A percentile compares a stretch with the other conserved stretches of the same genome.
phyloP scores from a whole-genome alignment of 2,329 filamentous ascomycete genomes.

The Pyrenochaeta sp. region DNA sequence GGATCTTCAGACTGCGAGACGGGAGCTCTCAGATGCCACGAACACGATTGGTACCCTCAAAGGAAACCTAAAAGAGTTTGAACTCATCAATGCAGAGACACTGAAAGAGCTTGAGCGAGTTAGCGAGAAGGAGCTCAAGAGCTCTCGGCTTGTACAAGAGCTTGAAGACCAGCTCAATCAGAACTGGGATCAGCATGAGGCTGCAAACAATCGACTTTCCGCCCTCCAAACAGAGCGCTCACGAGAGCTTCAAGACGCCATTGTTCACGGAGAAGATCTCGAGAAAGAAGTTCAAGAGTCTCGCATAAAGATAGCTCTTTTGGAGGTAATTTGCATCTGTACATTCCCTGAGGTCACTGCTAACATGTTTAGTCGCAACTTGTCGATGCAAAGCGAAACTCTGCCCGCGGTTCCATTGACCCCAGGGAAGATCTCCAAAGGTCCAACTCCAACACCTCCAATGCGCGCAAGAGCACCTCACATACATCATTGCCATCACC shows the following conservation, averaged over 20 bases:
- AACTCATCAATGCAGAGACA: conserved; percentile 61
- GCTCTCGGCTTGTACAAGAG: conserved; percentile 89
- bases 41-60: conserved; percentile 52
- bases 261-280: conserved; percentile 54
- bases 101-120: conserved; percentile 66
- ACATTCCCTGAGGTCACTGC: background rate
- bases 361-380: conserved; percentile 65
- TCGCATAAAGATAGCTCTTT: conserved; percentile 73
- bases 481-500: conserved; percentile 88
- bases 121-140: conserved; percentile 81
- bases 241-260: conserved; percentile 52
- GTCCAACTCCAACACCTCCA: conserved; percentile 69
- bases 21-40: conserved; percentile 53
- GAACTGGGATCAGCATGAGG: conserved; percentile 93
- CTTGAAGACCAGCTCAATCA: conserved; percentile 94
- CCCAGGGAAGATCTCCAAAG: conserved; percentile 61
- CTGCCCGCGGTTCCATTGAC: conserved; percentile 55
- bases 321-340: conserved; percentile 70
- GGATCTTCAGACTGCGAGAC: conserved; percentile 53
- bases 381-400: conserved; percentile 63
- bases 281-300: conserved; percentile 78
- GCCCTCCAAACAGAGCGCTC: conserved; percentile 62
- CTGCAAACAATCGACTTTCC: conserved; percentile 84
- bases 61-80: conserved; percentile 56
- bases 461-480: conserved; percentile 84